phyloP scores from a whole-genome alignment of 208 protist species.

The Leishmania martiniquensis region DNA sequence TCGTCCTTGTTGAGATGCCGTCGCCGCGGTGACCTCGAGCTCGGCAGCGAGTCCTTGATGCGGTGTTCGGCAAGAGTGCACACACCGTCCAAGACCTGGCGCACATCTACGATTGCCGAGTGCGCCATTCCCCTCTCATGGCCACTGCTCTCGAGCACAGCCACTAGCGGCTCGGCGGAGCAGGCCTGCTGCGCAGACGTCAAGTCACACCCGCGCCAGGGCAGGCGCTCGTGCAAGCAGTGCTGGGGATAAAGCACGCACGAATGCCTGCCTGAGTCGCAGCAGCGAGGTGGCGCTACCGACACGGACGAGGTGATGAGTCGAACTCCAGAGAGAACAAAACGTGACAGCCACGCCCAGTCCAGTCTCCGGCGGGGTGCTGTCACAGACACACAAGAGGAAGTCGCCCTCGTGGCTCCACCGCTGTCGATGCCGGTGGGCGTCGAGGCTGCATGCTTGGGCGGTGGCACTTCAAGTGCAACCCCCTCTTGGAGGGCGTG shows the following conservation, averaged over 20 bases:
- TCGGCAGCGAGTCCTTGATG: not conserved
- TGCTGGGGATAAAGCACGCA: not conserved
- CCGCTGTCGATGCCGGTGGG: not conserved
- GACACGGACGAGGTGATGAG: slow-evolving; percentile 6
- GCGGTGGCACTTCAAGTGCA: not conserved
- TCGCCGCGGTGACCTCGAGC: slow-evolving; percentile 1
- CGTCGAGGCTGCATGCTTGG: not conserved
- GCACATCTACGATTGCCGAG: slow-evolving; percentile 32
- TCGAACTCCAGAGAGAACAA: slow-evolving; percentile 20
- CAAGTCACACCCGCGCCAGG: slow-evolving; percentile 68
- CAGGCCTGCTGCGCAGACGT: slow-evolving; percentile 37
- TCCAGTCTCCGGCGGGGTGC: slow-evolving; percentile 3
- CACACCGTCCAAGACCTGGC: slow-evolving; percentile 28
- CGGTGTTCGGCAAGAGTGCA: slow-evolving; percentile 28
- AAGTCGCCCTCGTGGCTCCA: not conserved
- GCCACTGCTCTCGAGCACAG: slow-evolving; percentile 31
- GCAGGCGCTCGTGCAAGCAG: slow-evolving; percentile 40
- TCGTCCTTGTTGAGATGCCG: not conserved
- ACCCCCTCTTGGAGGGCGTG: slow-evolving; percentile 12
- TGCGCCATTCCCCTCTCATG: slow-evolving; percentile 32
- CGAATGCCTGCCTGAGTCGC: not conserved
- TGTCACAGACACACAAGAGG: not conserved
- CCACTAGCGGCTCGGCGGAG: slow-evolving; percentile 37
- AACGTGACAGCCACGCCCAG: slow-evolving; percentile 32
- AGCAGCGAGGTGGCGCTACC: not conserved